Evolutionary conservation across 1,284 basidiomycete genomes (phyloP).

Genomic region (Heterobasidion irregulare): DNA sequence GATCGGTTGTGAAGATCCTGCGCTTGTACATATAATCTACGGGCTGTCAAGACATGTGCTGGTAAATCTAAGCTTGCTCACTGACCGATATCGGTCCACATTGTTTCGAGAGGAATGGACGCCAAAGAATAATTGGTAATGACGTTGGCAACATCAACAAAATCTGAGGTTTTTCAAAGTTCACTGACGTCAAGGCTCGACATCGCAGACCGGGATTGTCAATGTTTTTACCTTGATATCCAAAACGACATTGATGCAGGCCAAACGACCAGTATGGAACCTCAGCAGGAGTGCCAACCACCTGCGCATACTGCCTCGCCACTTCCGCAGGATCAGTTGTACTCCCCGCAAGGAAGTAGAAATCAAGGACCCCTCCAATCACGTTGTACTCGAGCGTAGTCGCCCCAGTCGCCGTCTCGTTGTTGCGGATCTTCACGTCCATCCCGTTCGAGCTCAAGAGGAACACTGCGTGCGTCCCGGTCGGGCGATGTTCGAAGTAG

Average conservation of each 20-base stretch:
- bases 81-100: conserved; percentile 71
- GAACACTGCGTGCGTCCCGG: conserved; percentile 62
- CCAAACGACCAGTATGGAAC: conserved; percentile 68
- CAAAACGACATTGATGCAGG: conserved; percentile 65
- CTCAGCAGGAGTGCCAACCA: conserved; percentile 56
- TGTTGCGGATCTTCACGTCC: conserved; percentile 56
- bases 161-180: conserved; percentile 29
- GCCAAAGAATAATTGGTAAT: conserved; percentile 53
- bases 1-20: conserved; percentile 63
- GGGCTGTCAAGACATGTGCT: background rate
- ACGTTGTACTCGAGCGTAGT: conserved; percentile 60
- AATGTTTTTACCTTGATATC: conserved; percentile 42
- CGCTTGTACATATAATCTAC: conserved; percentile 67
- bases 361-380: conserved; percentile 64
- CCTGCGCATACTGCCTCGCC: conserved; percentile 56
- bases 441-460: conserved; percentile 65
- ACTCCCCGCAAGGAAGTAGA: conserved; percentile 70
- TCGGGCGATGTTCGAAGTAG: conserved; percentile 55
- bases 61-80: background rate
- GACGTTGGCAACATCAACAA: conserved; percentile 50
- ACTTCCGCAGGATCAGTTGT: conserved; percentile 51
- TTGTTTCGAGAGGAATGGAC: conserved; percentile 60
- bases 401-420: conserved; percentile 19
- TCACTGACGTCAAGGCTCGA: background rate
- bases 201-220: no score